Evolutionary conservation across 148 eudicot species (phyloP), one percentile per base, ranked within the genome.

Genomic region (Selenicereus undatus): DNA sequence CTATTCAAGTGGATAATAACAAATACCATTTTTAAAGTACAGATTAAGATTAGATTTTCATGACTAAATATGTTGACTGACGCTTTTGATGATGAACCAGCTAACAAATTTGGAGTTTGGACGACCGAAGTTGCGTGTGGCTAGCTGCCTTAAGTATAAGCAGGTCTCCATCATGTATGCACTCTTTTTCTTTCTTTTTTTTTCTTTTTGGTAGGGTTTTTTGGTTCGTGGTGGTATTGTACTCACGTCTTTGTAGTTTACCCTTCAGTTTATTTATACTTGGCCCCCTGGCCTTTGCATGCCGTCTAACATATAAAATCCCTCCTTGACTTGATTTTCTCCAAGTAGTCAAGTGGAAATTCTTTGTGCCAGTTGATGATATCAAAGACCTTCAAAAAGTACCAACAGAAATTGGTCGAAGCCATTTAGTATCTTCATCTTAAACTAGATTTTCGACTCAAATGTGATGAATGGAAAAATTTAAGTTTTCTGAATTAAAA

Each of bases 1-100:
- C 24, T 17, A 71, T 36, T 71, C 45, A 35, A 71, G 39, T 71
- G 45, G 74, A 71, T 71, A 71, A 71, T 71, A 71, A 71, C 20
- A 20, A 71, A 64, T 18, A 20, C 0, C 22, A 18, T 71, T 36
- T 60, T 60, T 18, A 60, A 18, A 7, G 5, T 60, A 18, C 0
- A 21, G 36, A 30, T 35, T 71, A 71, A 71, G 17, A 20, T 20
- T 71, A 71, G 50, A 71, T 71, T 71, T 71, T 36, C 22, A 4
- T 32, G 68, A 64, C 68, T 3, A 17, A 30, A 32, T 17, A 45
- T 71, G 11, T 71, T 71, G 68, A 35, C n/a, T 71, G 48, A 71
- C 36, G n/a, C 0, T 56, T 56, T 18, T 56, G 62, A 64, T 64
- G 68, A 16, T 22, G 2, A n/a, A 64, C 10, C 29, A 64, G 68